These are phyloP conservation scores for Fusarium robinianum DNA, from an alignment of 2,329 filamentous ascomycete species.

Conservation along the genomic window DNA sequence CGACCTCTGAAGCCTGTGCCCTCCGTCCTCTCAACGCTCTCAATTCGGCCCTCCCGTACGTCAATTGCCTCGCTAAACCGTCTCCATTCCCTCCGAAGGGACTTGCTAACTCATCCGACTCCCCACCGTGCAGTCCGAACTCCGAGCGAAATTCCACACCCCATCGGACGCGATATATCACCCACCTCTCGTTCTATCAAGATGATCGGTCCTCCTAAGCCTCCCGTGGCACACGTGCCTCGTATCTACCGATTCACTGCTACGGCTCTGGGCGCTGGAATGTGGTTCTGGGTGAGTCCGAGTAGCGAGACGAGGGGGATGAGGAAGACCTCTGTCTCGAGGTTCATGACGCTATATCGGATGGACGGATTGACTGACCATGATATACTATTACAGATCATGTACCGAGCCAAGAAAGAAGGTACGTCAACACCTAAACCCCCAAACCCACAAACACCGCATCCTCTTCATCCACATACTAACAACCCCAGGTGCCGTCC, in stretches of 20 bases:
- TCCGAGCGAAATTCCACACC: slow-evolving; percentile 15
- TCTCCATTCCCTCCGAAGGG: background rate
- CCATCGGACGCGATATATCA: too few species aligned
- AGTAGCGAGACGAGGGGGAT: background rate
- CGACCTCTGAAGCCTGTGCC: slow-evolving; percentile 10
- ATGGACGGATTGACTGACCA: background rate
- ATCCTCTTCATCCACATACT: slow-evolving; percentile 4
- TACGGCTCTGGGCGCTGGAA: slow-evolving; percentile 87
- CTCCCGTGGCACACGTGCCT: slow-evolving; percentile 55
- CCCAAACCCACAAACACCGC: too few species aligned
- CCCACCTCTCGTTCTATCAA: background rate
- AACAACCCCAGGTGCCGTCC: slow-evolving; percentile 61
- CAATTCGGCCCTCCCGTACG: slow-evolving; percentile 32
- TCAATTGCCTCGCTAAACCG: slow-evolving; percentile 8
- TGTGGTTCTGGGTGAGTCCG: slow-evolving; percentile 96
- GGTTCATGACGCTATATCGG: too few species aligned
- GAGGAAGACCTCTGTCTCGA: too few species aligned
- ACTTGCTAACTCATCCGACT: slow-evolving; percentile 5
- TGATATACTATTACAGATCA: slow-evolving; percentile 62
- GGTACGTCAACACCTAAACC: slow-evolving; percentile 53
- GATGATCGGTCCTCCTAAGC: slow-evolving; percentile 43
- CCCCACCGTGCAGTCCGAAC: slow-evolving; percentile 14
- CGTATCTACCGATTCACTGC: slow-evolving; percentile 81
- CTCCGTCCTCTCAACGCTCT: slow-evolving; percentile 20
- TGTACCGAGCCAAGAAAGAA: slow-evolving; percentile 97